Percentiles rank a stretch among this genome's conserved stretches.
Evolutionary conservation across 2,329 filamentous ascomycete genomes (phyloP).

Genomic region (Aspergillus costaricaensis): DNA sequence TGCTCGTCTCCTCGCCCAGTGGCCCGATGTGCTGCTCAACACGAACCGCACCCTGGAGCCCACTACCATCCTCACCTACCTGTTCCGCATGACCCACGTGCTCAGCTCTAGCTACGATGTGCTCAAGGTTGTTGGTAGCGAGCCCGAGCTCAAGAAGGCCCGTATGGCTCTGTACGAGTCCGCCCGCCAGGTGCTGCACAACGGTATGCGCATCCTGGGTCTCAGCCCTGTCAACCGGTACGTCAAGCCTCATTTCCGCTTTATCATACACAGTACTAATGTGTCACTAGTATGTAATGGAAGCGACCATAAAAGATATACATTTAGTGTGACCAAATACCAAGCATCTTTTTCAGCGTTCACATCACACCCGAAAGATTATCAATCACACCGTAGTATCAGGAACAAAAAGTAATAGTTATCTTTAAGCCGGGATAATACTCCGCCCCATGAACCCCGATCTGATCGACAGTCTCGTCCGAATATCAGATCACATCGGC

Average conservation of each 20-base stretch:
- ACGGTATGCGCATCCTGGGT: constrained; percentile 67
- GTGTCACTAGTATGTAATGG: constrained; percentile 30
- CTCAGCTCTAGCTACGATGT: constrained; percentile 64
- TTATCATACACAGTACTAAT: not conserved
- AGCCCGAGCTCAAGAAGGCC: constrained; percentile 59
- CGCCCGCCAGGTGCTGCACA: constrained; percentile 64
- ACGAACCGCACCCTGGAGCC: constrained; percentile 69
- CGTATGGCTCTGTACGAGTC: constrained; percentile 64
- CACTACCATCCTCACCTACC: constrained; percentile 64
- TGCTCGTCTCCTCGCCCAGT: constrained; percentile 62
- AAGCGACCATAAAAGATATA: constrained; percentile 8
- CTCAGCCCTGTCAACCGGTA: constrained; percentile 65
- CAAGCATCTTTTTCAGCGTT: constrained; percentile 4
- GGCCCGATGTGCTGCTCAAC: constrained; percentile 65
- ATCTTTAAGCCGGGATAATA: too few relatives aligned
- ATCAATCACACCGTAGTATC: not conserved
- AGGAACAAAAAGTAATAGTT: too few relatives aligned
- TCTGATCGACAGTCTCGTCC: too few relatives aligned
- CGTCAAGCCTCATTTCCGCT: constrained; percentile 11
- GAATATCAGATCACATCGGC: too few relatives aligned
- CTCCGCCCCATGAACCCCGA: too few relatives aligned
- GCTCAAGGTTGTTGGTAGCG: constrained; percentile 62
- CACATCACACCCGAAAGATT: not conserved
- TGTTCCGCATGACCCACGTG: constrained; percentile 67
- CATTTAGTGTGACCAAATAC: constrained; percentile 15